These are phyloP conservation scores for Dactylellina drechsleri DNA, from an alignment of 2,329 filamentous ascomycete genomes.

Conservation along the genomic window DNA sequence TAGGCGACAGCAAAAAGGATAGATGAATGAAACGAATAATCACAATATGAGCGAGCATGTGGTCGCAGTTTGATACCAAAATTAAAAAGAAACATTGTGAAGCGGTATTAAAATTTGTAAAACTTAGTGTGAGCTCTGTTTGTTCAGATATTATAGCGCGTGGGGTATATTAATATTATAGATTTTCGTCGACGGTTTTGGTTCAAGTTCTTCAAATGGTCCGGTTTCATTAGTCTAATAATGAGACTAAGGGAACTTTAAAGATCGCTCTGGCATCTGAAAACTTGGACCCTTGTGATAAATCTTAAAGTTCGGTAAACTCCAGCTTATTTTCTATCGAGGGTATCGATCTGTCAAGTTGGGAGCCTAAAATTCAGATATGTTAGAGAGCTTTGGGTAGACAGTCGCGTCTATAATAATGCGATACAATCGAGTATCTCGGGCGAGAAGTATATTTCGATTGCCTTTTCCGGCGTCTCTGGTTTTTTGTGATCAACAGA, in stretches of 20 bases:
- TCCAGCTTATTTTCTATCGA: conserved; percentile 13
- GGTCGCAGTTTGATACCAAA: conserved; percentile 34
- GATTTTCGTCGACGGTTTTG: conserved; percentile 33
- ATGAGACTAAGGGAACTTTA: conserved; percentile 25
- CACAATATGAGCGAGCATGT: conserved; percentile 23
- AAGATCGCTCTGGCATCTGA: not conserved
- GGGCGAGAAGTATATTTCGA: too few species aligned
- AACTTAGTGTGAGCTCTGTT: too few species aligned
- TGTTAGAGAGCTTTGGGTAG: too few species aligned
- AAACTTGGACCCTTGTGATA: conserved; percentile 23
- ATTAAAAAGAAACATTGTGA: conserved; percentile 18
- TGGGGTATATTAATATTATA: conserved; percentile 9
- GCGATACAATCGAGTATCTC: too few species aligned
- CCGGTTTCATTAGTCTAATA: conserved; percentile 40
- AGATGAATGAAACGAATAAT: not conserved
- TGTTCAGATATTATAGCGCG: not conserved
- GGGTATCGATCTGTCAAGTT: not conserved
- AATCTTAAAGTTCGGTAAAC: conserved; percentile 22
- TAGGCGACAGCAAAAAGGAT: conserved; percentile 22
- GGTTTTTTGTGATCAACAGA: too few species aligned
- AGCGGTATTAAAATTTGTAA: conserved; percentile 1
- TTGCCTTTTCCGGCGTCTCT: conserved; percentile 16
- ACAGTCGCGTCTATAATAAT: too few species aligned
- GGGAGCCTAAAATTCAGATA: not conserved
- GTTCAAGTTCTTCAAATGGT: conserved; percentile 40